Base-by-base conservation (phyloP, 176 grass and related monocot genomes). In the Cymbopogon citratus region DNA sequence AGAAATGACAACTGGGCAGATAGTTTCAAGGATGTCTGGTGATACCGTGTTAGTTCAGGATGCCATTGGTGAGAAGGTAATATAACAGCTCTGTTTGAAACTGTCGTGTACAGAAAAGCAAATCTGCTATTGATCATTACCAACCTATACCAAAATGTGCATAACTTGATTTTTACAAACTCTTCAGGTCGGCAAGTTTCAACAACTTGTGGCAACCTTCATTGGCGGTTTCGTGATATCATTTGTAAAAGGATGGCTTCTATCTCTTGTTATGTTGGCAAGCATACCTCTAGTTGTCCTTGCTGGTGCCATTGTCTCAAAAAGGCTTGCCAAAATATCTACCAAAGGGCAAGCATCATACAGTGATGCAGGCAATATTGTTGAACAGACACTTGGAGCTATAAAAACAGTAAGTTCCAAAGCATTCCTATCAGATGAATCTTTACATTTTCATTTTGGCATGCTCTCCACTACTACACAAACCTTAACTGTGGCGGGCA, bases 171-270 rank as follows among this genome's bases (percentile, higher is more conserved):
- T 59, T 5, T 29, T 74, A 23, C 70, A 36, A 78, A 85, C 85
- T 61, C 36, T 64, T 33, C 82, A 97, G 94, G 94, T 93, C 41
- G 91, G 94, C 57, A 97, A 97, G 57, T 93, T 91, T 59, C 66
- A 86, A 87, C 91, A 97, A 26, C 85, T 97, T 41, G 52, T 90
- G 27, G 48, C 91, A 41, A 94, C 89, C 34, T 97, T 97, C 75
- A 26, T 94, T 9, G 94, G 94, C 79, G 94, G 94, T 18, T 97
- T 97, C 36, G 68, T 90, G 7, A 63, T 97, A 81, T 91, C 91
- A 71, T 97, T 94, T 65, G 31, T 82, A 38, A 93, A 84, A 81
- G 94, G 94, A 68, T 97, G 94, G 91, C 91, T 90, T 82, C 89
- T 97, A 65, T 88, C 89, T 66, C 89, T 97, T 27, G 91, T 97